Conservation (phyloP, 2,329 filamentous ascomycete genomes). For the Karstenula rhodostoma region DNA sequence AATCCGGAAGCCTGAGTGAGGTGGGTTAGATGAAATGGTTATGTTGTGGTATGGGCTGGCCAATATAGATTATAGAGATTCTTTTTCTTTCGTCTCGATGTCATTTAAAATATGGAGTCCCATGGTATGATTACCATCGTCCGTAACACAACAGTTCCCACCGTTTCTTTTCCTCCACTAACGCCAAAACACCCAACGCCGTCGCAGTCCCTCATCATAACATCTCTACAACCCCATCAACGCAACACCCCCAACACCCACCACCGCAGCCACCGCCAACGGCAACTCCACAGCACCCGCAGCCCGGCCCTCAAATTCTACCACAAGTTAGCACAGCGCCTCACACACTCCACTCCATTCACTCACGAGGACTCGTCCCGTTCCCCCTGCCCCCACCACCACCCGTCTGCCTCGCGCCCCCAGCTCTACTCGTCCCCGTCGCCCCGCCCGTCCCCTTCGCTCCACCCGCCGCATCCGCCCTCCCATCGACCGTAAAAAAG, state of each 20-base stretch:
- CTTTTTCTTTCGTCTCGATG: neutral
- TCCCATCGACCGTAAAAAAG: slow-evolving; percentile 47
- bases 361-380: neutral
- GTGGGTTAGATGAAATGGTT: neutral
- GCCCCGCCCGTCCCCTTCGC: slow-evolving; percentile 21
- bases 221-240: slow-evolving; percentile 15
- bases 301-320: slow-evolving; percentile 1
- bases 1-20: too few relatives aligned
- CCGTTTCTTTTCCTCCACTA: neutral
- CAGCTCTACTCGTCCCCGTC: neutral
- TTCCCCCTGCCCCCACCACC: slow-evolving; percentile 21
- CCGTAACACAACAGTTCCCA: neutral
- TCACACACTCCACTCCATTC: neutral
- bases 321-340: neutral
- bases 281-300: slow-evolving; percentile 14
- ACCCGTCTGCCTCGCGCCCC: slow-evolving; percentile 19
- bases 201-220: neutral
- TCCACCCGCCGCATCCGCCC: slow-evolving; percentile 20
- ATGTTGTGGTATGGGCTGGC: too few relatives aligned
- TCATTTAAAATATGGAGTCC: neutral
- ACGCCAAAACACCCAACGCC: neutral
- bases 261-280: slow-evolving; percentile 16
- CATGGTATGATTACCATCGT: neutral
- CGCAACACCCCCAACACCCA: slow-evolving; percentile 21
- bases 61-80: too few relatives aligned